Evolutionary conservation across 2,329 filamentous ascomycete species (phyloP), one percentile per base, ranked within the genome.

Genomic region (Rhynchosporium graminicola): DNA sequence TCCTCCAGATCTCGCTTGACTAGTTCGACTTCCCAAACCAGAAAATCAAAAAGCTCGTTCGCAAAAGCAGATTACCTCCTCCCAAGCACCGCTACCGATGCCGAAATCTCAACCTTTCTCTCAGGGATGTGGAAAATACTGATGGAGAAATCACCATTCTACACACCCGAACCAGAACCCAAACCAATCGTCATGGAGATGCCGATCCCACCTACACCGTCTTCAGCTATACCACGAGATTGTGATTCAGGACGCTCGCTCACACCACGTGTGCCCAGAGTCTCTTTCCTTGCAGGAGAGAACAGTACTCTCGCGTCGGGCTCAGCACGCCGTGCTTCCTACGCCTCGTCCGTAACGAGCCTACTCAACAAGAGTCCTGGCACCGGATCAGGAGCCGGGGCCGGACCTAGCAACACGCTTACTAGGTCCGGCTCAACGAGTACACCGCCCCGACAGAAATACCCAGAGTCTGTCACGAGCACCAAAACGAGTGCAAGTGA

Each of bases 31-130:
- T 7, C 45, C 9, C 43, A 51, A 26, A 15, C 38, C 48, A 38
- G 40, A 65, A 57, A 57, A 29, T 45, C 33, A 4, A 65, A 76
- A 0, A 78, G 83, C 31, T 79, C 81, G 0, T 74, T 74, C 47
- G 62, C 71, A 3, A 80, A 81, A 61, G 82, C 82, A 47, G 83
- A 87, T 70, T 85, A 82, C 66, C 76, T 86, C 9, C 77, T 88
- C 29, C 80, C 83, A 0, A 82, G 81, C 2, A 79, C 78, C 1
- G 85, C 85, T 3, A 82, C 77, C 7, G 79, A 82, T 13, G 70
- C 76, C 3, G 84, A 87, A 66, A 80, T 86, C 40, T 76, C 80
- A 0, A 79, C 75, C 0, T 84, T 87, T 64, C 76, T 87, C 36
- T 78, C 79, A 0, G 77, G 78, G 0, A 80, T 88, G 20, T 80